Percentiles rank a stretch among this genome's conserved stretches.
Evolutionary conservation across 1,284 basidiomycete species (phyloP).

Genomic region (Sporisorium sorghi): DNA sequence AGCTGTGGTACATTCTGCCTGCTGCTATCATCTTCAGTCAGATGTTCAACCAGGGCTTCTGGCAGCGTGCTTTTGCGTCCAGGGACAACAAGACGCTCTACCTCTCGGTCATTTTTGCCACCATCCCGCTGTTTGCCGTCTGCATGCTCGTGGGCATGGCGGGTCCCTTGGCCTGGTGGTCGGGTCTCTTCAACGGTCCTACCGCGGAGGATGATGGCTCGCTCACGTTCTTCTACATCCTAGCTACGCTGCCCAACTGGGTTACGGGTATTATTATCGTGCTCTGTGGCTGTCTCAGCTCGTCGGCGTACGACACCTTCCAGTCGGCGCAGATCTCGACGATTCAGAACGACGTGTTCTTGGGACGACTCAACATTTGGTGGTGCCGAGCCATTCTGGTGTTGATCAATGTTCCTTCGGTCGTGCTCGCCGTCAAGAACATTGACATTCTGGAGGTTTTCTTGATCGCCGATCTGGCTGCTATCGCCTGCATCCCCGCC

Average conservation of each 20-base stretch:
- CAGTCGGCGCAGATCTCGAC: slow-evolving; percentile 69
- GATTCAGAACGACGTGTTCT: slow-evolving; percentile 68
- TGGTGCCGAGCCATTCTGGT: slow-evolving; percentile 64
- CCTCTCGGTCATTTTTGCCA: slow-evolving; percentile 61
- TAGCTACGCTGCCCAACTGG: slow-evolving; percentile 67
- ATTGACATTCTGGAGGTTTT: slow-evolving; percentile 69
- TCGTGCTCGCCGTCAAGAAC: slow-evolving; percentile 65
- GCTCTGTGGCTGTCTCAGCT: slow-evolving; percentile 63
- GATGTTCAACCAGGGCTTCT: slow-evolving; percentile 70
- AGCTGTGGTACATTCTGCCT: slow-evolving; percentile 68
- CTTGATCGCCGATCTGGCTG: slow-evolving; percentile 67
- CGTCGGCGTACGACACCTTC: slow-evolving; percentile 69
- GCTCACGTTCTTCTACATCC: slow-evolving; percentile 64
- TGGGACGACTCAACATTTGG: slow-evolving; percentile 69
- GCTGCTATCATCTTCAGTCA: slow-evolving; percentile 67
- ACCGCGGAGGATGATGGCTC: slow-evolving; percentile 63
- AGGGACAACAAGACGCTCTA: slow-evolving; percentile 65
- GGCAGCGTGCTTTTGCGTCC: slow-evolving; percentile 69
- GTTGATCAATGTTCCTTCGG: slow-evolving; percentile 64
- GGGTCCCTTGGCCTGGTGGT: slow-evolving; percentile 65
- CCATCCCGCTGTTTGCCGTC: slow-evolving; percentile 65
- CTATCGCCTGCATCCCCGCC: slow-evolving; percentile 64
- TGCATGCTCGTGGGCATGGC: slow-evolving; percentile 68
- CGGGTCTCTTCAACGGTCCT: slow-evolving; percentile 60
- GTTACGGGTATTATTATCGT: slow-evolving; percentile 66